Base-by-base conservation (phyloP, 345 rosid genomes). In the Hibiscus tridactylites region DNA sequence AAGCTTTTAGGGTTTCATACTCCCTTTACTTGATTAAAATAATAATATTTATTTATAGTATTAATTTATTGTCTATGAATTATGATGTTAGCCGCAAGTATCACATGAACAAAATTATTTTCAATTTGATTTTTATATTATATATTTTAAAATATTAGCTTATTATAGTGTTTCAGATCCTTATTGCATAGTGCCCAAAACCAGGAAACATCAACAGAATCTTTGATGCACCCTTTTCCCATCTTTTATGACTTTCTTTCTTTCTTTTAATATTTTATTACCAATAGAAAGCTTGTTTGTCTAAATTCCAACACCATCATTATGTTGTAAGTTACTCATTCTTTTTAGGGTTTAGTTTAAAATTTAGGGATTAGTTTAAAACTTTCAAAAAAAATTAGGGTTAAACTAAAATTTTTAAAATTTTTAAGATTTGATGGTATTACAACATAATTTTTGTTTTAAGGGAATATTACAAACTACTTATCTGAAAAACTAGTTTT, bases 151-250 rank as follows among this genome's bases (percentile, higher is more conserved):
- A 19, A 21, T 3, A 1, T 26, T 15, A 28, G 44, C 59, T 49
- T 67, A 49, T 67, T 16, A 49, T 68, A 28, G 35, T 50, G 71
- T 68, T 29, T 50, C 26, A 29, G 15, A 68, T 57, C 50, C 57
- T 26, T 66, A 6, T 16, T 49, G 58, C 42, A 13, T 16, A 6
- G 16, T 50, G 44, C 59, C 31, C 24, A 49, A 49, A 49, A 29
- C 59, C 42, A 68, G 71, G 71, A 68, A n/a, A 68, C 71, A 68
- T 24, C 2, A 58, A 11, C 62, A 16, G 24, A 24, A 63, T 4
- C 28, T 50, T 50, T 56, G 60, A 16, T 50, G 71, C 42, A 16
- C 24, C n/a, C 42, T 4, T 50, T 2, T 24, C 17, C 58, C 59
- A 6, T 37, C 8, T 37, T 37, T 37, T 37, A 37, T 37, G 42